Conservation (phyloP, 129 eudicot genomes). For the carrot (Daucus carota) region DNA sequence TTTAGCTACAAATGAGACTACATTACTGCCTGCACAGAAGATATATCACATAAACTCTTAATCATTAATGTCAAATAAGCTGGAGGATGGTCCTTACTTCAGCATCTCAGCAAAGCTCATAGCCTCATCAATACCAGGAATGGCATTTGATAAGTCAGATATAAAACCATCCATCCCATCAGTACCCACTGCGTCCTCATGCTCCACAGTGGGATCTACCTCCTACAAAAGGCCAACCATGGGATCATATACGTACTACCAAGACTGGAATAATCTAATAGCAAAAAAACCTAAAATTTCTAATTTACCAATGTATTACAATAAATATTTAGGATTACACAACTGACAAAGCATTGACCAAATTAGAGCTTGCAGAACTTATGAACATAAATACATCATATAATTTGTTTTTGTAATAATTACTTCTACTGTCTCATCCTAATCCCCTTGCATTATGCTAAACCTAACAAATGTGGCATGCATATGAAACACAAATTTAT, state of each 20-base stretch:
- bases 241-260: conserved; percentile 9
- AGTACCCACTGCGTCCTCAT: conserved; percentile 45
- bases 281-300: neutral
- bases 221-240: conserved; percentile 43
- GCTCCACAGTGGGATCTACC: conserved; percentile 85
- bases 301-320: neutral
- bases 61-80: neutral
- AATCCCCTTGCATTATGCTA: neutral
- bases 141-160: conserved; percentile 87
- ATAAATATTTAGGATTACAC: too few relatives aligned
- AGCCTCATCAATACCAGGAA: conserved; percentile 98
- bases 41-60: neutral
- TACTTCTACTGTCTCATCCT: neutral
- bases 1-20: neutral
- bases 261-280: neutral
- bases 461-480: neutral
- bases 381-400: neutral
- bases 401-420: neutral
- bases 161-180: conserved; percentile 75
- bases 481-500: neutral
- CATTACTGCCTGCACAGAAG: neutral
- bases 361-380: neutral
- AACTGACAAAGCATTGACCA: neutral
- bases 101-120: conserved; percentile 99
- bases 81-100: conserved; percentile 46